Evolutionary conservation across 140 eudicot species (phyloP), one percentile per base, ranked within the genome.

Genomic region (Senecio squalidus): DNA sequence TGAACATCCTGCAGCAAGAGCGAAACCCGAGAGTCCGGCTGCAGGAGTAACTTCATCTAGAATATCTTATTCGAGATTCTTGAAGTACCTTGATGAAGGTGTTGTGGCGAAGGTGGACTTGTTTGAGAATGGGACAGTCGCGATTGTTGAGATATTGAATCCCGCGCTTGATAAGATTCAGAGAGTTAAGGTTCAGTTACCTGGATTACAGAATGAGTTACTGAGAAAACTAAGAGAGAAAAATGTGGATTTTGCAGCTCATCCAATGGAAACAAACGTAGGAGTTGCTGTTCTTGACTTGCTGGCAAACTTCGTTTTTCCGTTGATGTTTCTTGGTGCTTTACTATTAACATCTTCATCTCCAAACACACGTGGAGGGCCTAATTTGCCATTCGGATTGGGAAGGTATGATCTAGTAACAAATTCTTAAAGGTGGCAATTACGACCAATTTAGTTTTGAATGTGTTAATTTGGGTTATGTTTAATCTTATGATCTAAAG

Each of bases 311-410:
- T 75, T 80, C 16, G 86, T 84, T 56, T 77, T 87, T 70, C 96
- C 96, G 15, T 62, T 87, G 64, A 24, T 83, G 13, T 64, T 80
- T 16, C 75, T 87, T 49, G 94, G 91, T 43, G 16, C 61, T 60
- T 54, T 84, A 17, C 69, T 88, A 3, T 48, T 81, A 41, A 76
- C 78, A 66, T 70, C 66, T 59, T 83, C 86, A 16, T 51, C 79
- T 41, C 31, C 74, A 4, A 76, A 76, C 65, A 44, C 67, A 17
- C 87, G 84, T 13, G 96, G 90, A 54, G 85, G 84, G 16, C 94
- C 96, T 43, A 81, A 76, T 52, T 68, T 88, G 72, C 96, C 96
- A 2, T 88, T 88, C 68, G 95, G 96, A 49, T 63, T 88, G 23
- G 95, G 95, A 69, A 84, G 88, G 96, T 84, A 84, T 44, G 77